Evolutionary conservation across 306 rosid species (phyloP), one percentile per base, ranked within the genome.

Genomic region (Begonia masoniana): DNA sequence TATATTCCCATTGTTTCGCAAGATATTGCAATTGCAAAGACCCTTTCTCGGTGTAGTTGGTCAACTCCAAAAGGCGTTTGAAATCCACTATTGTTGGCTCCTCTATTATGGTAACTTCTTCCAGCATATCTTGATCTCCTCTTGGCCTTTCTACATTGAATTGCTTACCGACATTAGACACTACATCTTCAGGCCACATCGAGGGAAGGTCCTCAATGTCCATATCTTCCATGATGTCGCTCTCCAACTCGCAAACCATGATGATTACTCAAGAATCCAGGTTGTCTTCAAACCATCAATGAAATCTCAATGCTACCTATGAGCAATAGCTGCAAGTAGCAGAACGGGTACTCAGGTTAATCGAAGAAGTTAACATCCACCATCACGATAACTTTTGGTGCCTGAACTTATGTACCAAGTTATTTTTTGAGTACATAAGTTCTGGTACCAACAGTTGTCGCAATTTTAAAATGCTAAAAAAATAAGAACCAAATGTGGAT

Each of bases 161-260:
- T 60, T 86, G 94, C 57, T 81, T 92, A 8, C 92, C 88, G 42
- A 59, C 82, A 50, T 86, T 87, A n/a, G 70, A 64, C 51, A 78
- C 82, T 47, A 86, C 73, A 61, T 92, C 99, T 59, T 92, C 99
- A 10, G 96, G 99, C 99, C 99, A 92, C 99, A 92, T 86, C 11
- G 99, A 92, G 64, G 88, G 60, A 36, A 91, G 82, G 69, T 51
- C 71, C 67, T 88, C 99, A 41, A 81, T 64, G 46, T 79, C 96
- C 95, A 79, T 81, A 50, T 86, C 99, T 57, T 92, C 95, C 43
- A 81, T 71, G 58, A 56, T 74, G 13, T 78, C 82, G 45, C 68
- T 65, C 68, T 83, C 99, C 95, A 83, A 83, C 69, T 86, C 93
- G 62, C 87, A 78, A 70, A 79, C 99, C 96, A 92, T 79, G 74